Evolutionary conservation across 2,329 filamentous ascomycete genomes (phyloP), one percentile per base, ranked within the genome.

Genomic region (Pezicula carpinea): DNA sequence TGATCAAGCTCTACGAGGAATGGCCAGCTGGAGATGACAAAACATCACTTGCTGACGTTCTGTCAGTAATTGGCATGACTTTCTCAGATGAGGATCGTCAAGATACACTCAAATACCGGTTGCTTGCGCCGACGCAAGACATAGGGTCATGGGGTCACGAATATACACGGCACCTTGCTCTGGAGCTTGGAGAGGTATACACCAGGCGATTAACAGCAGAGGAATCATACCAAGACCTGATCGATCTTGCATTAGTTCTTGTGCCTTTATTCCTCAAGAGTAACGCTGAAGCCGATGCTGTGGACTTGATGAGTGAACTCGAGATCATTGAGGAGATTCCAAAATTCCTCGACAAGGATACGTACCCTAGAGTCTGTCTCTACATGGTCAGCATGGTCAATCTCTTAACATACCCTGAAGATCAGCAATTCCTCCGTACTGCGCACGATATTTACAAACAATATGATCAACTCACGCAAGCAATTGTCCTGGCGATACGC

Each of bases 341-440:
- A 47, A 79, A 89, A 56, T 95, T 91, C 60, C 78, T 99, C 44
- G 93, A 99, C 66, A 86, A 95, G 66, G 85, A 97, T 70, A 97
- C 91, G 21, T 99, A 95, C 66, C 76, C 87, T 44, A 78, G 93
- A 62, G 93, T 96, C 47, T 97, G 93, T 65, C 72, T 99, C 57
- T 99, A 99, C 72, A 96, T 99, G 85, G 89, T 95, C 59, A 95
- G 89, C 74, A 97, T 97, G 88, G 93, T 99, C 57, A 95, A 93
- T 64, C 80, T 99, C 17, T 82, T 99, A 66, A 96, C 93, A 45
- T 97, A 95, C 64, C 93, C 93, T 36, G 93, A 99, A 69, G 96
- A 99, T 69, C 89, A 96, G 64, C 84, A 88, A 60, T 97, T 99
- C 70, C 83, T 99, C 50, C 85, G 83, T 55, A 95, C 92, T 6